These are phyloP conservation scores for Fulvia fulva DNA, from an alignment of 2,329 filamentous ascomycete species.

Conservation along the genomic window DNA sequence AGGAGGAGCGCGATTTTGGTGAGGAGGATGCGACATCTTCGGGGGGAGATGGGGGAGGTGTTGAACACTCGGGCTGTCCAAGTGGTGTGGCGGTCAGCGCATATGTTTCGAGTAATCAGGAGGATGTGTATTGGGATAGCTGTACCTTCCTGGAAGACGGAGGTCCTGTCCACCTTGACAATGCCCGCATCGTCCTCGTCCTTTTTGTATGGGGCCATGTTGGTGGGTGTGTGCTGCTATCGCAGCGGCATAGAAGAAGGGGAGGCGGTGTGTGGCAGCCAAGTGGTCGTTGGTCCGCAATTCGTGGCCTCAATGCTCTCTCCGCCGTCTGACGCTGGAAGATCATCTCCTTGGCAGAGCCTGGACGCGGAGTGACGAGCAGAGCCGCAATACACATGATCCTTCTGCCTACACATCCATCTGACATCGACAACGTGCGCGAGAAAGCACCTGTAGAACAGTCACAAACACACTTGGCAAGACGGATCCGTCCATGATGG, in stretches of 20 bases:
- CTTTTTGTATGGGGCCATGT: constrained; percentile 97
- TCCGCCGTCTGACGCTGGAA: not conserved
- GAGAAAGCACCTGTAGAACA: not conserved
- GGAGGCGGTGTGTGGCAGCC: not conserved
- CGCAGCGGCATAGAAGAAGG: constrained; percentile 18
- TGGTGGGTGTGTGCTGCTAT: constrained; percentile 17
- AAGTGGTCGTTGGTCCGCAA: not conserved
- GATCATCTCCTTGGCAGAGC: not conserved
- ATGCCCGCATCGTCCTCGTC: constrained; percentile 95
- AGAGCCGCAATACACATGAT: not conserved
- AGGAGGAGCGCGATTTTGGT: constrained; percentile 96
- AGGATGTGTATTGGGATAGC: constrained; percentile 24
- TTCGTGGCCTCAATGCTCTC: not conserved
- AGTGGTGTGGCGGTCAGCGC: constrained; percentile 9
- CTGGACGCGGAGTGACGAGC: not conserved
- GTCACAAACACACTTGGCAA: constrained; percentile 3
- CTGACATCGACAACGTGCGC: not conserved
- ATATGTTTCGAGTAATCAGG: constrained; percentile 3
- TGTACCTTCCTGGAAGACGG: constrained; percentile 96
- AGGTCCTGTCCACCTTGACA: constrained; percentile 95
- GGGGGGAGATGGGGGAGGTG: constrained; percentile 90
- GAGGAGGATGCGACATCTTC: constrained; percentile 93
- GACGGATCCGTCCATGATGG: constrained; percentile 20
- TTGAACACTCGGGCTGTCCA: constrained; percentile 88
- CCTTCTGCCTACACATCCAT: not conserved